A percentile compares a stretch with the other conserved stretches of the same genome.
phyloP scores from a whole-genome alignment of 306 rosid genomes.

The Casuarina equisetifolia region DNA sequence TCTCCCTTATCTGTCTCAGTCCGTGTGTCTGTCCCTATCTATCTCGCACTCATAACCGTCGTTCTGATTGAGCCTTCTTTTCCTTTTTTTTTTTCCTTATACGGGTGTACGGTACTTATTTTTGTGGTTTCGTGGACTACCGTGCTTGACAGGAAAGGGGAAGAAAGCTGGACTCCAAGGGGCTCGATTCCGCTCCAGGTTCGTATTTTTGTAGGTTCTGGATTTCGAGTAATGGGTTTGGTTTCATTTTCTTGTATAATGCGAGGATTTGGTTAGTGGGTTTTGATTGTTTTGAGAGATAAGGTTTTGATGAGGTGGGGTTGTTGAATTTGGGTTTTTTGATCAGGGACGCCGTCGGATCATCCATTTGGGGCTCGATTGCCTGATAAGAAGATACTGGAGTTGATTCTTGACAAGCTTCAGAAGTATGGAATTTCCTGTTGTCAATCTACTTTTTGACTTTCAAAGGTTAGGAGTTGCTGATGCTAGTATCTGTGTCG shows the following conservation, averaged over 20 bases:
- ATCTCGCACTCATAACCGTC: constrained; percentile 33
- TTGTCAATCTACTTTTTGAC: constrained; percentile 3
- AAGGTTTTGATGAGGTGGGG: background rate
- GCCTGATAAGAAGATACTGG: constrained; percentile 86
- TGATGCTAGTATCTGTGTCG: constrained; percentile 30
- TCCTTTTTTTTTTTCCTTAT: constrained; percentile 27
- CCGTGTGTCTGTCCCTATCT: constrained; percentile 52
- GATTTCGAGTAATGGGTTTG: background rate
- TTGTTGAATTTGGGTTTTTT: constrained; percentile 26
- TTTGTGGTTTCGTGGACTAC: constrained; percentile 43
- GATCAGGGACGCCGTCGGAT: constrained; percentile 71
- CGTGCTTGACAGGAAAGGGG: constrained; percentile 74
- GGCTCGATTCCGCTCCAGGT: constrained; percentile 80
- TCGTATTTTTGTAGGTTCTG: constrained; percentile 27
- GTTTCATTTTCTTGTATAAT: constrained; percentile 7
- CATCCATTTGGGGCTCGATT: constrained; percentile 51
- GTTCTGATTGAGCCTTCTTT: constrained; percentile 1
- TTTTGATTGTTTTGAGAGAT: constrained; percentile 3
- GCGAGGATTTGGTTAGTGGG: constrained; percentile 17
- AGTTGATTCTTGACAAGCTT: constrained; percentile 92
- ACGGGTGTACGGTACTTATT: constrained; percentile 25
- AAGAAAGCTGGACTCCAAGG: constrained; percentile 73
- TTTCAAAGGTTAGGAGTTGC: constrained; percentile 1
- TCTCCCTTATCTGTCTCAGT: constrained; percentile 63
- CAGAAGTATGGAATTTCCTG: constrained; percentile 64